Conservation (phyloP, 2,329 filamentous ascomycete species). For the Emericellopsis atlantica region DNA sequence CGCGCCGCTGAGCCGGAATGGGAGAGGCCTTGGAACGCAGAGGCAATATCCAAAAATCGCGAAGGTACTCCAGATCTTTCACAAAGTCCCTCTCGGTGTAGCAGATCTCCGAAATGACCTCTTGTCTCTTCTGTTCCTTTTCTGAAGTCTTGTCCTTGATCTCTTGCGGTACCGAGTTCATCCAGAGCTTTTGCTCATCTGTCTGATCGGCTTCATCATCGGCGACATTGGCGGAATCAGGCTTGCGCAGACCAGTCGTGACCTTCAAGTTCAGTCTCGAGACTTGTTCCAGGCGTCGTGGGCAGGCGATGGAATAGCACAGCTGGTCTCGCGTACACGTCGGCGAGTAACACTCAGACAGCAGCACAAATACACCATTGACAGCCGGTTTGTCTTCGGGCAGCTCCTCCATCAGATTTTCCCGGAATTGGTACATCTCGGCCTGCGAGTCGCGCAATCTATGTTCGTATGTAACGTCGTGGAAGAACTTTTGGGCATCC, state of each 20-base stretch:
- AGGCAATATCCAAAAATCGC: conserved; percentile 97
- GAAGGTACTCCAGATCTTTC: conserved; percentile 93
- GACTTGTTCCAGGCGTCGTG: conserved; percentile 85
- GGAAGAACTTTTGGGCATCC: conserved; percentile 97
- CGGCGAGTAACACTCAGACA: conserved; percentile 96
- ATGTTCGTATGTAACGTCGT: conserved; percentile 97
- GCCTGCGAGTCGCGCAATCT: conserved; percentile 83
- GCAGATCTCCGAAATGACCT: conserved; percentile 96
- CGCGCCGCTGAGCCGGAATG: conserved; percentile 75
- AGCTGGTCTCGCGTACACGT: conserved; percentile 92
- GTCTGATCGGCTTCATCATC: conserved; percentile 76
- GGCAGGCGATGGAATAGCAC: conserved; percentile 97
- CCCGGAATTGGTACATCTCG: conserved; percentile 94
- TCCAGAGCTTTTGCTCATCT: conserved; percentile 97
- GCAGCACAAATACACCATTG: conserved; percentile 89
- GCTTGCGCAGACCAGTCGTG: conserved; percentile 69
- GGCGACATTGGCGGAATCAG: conserved; percentile 42
- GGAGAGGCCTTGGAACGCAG: conserved; percentile 72
- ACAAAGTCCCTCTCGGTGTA: conserved; percentile 98
- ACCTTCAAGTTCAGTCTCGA: conserved; percentile 88
- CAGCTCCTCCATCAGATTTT: conserved; percentile 76
- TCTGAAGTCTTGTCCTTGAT: conserved; percentile 83
- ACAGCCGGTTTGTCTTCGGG: conserved; percentile 61
- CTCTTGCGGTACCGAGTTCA: conserved; percentile 94
- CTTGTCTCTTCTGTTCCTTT: conserved; percentile 91